Percentiles rank a stretch among this genome's conserved stretches.
Evolutionary conservation across 768 basidiomycete species (phyloP).

Genomic region (Suillus hirtellus): DNA sequence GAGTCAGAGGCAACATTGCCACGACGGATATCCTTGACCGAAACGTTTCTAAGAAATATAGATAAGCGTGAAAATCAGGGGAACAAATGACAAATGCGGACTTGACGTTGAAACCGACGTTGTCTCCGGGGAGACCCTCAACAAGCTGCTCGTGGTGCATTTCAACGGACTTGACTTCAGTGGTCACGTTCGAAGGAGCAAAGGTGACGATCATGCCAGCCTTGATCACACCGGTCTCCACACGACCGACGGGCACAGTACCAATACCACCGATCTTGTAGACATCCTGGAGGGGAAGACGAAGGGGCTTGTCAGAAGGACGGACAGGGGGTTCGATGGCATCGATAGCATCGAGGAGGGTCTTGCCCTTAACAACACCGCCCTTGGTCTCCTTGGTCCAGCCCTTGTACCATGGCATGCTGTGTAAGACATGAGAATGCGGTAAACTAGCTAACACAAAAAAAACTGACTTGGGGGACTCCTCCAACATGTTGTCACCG

Average conservation of each 20-base stretch:
- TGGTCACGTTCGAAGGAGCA: slow-evolving; percentile 96
- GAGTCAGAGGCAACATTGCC: slow-evolving; percentile 99
- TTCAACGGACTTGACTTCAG: slow-evolving; percentile 99
- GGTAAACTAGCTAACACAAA: neutral
- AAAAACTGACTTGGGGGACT: slow-evolving; percentile 80
- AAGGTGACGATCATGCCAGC: slow-evolving; percentile 99
- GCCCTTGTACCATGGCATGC: slow-evolving; percentile 99
- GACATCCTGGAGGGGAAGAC: slow-evolving; percentile 99
- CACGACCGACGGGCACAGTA: slow-evolving; percentile 99
- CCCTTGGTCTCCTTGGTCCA: slow-evolving; percentile 97
- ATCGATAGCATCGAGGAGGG: slow-evolving; percentile 98
- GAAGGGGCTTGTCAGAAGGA: slow-evolving; percentile 99
- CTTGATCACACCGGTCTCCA: slow-evolving; percentile 99
- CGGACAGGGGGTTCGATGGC: slow-evolving; percentile 97
- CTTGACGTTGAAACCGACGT: slow-evolving; percentile 99
- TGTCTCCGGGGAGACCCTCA: slow-evolving; percentile 96
- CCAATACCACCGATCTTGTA: slow-evolving; percentile 99
- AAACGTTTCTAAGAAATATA: slow-evolving; percentile 82
- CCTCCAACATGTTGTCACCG: slow-evolving; percentile 99
- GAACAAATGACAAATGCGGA: slow-evolving; percentile 35
- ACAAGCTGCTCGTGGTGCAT: slow-evolving; percentile 99
- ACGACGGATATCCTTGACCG: slow-evolving; percentile 99
- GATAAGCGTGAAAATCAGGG: slow-evolving; percentile 11
- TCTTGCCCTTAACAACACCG: slow-evolving; percentile 96
- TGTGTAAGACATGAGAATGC: slow-evolving; percentile 34